Base-by-base conservation (phyloP, 148 eudicot species). In the Salicornia ramosissima region DNA sequence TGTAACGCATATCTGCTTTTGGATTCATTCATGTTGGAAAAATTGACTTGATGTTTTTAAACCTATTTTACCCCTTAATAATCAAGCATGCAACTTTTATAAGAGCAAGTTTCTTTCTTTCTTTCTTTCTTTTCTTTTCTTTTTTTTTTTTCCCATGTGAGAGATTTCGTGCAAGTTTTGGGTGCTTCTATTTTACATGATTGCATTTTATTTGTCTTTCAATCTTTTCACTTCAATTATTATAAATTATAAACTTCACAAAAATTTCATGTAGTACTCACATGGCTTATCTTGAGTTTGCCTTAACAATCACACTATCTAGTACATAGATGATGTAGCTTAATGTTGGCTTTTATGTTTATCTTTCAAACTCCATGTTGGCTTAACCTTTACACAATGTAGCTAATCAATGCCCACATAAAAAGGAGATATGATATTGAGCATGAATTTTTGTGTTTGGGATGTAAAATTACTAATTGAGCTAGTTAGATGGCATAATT, bases 111-210 rank as follows among this genome's bases (percentile, higher is more conserved):
- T n/a, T n/a, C n/a, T n/a, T n/a, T n/a, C n/a, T n/a, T n/a, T n/a
- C n/a, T n/a, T n/a, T n/a, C n/a, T n/a, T n/a, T n/a, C n/a, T n/a
- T n/a, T n/a, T n/a, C n/a, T n/a, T n/a, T n/a, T 1, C 22, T 16
- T 12, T 46, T 46, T 13, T 39, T 6, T 61, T 21, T 62, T 34
- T 4, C 22, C 28, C 65, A 62, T 62, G 65, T 62, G 65, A 21
- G 65, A 21, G 65, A 62, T 62, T 62, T 62, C 65, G 65, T 62
- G 65, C 65, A 62, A 62, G 65, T 34, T 62, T 62, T 39, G 47
- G 63, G 63, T 58, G 39, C 22, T 58, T 57, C 6, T 51, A 51
- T 51, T 24, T 16, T 50, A 10, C 26, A 54, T 51, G 18, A 13
- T 54, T 24, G 30, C 25, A 22, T 19, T n/a, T 53, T 2, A 46